Percentiles rank a stretch among this genome's conserved stretches.
phyloP scores from a whole-genome alignment of 2,329 filamentous ascomycete genomes.

The Fusarium subtropicale region DNA sequence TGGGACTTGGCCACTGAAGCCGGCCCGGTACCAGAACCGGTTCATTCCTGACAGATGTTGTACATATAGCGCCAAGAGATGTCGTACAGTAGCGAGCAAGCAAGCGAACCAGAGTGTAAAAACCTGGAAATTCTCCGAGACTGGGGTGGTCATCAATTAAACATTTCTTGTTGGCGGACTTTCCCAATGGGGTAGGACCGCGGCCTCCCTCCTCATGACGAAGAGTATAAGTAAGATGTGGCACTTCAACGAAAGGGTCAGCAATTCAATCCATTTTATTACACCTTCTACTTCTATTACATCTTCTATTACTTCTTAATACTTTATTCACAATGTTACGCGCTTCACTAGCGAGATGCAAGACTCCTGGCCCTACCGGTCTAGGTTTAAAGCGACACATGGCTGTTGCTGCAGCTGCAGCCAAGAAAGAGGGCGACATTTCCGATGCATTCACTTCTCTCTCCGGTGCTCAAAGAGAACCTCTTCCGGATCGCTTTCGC shows the following conservation, averaged over 20 bases:
- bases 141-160: conserved; percentile 12
- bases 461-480: conserved; percentile 58
- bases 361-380: not conserved
- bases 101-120: not conserved
- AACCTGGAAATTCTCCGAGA: conserved; percentile 9
- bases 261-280: not conserved
- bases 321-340: conserved; percentile 37
- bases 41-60: not conserved
- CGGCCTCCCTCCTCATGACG: conserved; percentile 24
- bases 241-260: conserved; percentile 1
- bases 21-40: not conserved
- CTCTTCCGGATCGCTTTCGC: conserved; percentile 67
- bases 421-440: conserved; percentile 70
- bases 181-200: conserved; percentile 49
- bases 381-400: conserved; percentile 32
- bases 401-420: conserved; percentile 29
- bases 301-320: not conserved
- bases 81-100: conserved; percentile 5
- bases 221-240: conserved; percentile 41
- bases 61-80: not conserved
- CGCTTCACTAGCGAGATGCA: conserved; percentile 30
- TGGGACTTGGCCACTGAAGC: not conserved
- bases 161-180: conserved; percentile 41
- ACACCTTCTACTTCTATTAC: not conserved
- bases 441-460: conserved; percentile 71